A percentile compares a stretch with the other conserved stretches of the same genome.
Evolutionary conservation across 129 eudicot genomes (phyloP).

Genomic region (Helianthus tuberosus): DNA sequence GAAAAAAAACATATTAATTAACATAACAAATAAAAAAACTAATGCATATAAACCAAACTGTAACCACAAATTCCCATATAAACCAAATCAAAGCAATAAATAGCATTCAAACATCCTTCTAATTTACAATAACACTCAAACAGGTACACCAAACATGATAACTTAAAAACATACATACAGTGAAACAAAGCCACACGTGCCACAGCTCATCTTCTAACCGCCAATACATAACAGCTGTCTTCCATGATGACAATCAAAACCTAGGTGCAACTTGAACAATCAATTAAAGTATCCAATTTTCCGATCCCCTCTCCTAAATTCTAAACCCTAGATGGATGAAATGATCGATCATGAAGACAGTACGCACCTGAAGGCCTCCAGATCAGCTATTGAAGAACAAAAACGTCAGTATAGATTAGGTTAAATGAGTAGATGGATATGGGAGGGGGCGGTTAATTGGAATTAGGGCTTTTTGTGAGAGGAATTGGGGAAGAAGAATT

Average conservation of each 20-base stretch:
- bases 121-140: background rate
- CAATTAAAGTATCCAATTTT: slow-evolving; percentile 22
- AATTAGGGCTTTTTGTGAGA: slow-evolving; percentile 42
- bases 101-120: background rate
- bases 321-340: slow-evolving; percentile 39
- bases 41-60: background rate
- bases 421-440: background rate
- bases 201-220: slow-evolving; percentile 50
- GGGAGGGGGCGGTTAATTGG: slow-evolving; percentile 1
- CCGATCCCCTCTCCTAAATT: slow-evolving; percentile 37
- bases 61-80: background rate
- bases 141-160: background rate
- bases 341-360: slow-evolving; percentile 19
- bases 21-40: too few relatives aligned
- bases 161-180: background rate
- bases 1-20: too few relatives aligned
- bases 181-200: background rate
- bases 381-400: slow-evolving; percentile 32
- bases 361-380: slow-evolving; percentile 20
- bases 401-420: slow-evolving; percentile 13
- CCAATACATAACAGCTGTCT: slow-evolving; percentile 37
- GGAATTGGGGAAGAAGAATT: background rate
- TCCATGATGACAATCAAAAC: slow-evolving; percentile 38
- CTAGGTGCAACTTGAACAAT: slow-evolving; percentile 22
- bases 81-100: background rate